These are phyloP conservation scores for Chamaecyparis obtusa DNA, from an alignment of 75 land plant species.

Conservation along the genomic window DNA sequence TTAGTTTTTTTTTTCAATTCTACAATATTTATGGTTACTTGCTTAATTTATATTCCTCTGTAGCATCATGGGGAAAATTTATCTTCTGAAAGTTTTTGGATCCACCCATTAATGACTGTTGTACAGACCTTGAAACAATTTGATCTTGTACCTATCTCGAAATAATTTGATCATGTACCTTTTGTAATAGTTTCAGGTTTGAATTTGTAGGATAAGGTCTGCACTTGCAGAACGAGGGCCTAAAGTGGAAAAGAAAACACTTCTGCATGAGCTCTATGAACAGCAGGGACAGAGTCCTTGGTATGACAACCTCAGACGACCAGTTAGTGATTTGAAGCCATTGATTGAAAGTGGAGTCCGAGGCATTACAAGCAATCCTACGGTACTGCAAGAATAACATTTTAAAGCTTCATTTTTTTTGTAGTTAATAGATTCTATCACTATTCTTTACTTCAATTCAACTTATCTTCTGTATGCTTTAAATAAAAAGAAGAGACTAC, in stretches of 20 bases:
- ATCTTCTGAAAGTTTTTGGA: neutral
- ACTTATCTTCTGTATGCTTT: neutral
- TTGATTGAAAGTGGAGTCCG: slow-evolving; percentile 87
- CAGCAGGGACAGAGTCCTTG: slow-evolving; percentile 92
- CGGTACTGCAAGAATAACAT: slow-evolving; percentile 42
- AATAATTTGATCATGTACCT: neutral
- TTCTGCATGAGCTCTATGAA: slow-evolving; percentile 91
- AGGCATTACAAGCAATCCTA: slow-evolving; percentile 98
- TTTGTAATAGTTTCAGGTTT: neutral
- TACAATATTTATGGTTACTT: neutral
- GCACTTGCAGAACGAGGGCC: slow-evolving; percentile 22
- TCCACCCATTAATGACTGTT: neutral
- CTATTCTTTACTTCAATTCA: neutral
- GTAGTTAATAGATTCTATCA: neutral
- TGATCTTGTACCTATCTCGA: neutral
- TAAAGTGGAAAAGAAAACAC: slow-evolving; percentile 47
- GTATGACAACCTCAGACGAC: slow-evolving; percentile 96
- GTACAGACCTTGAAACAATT: neutral
- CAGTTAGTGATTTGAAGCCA: slow-evolving; percentile 88
- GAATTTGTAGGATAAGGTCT: slow-evolving; percentile 19
- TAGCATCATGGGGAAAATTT: neutral
- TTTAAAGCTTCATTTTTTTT: neutral
- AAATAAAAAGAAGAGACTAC: neutral
- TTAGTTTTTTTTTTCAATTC: neutral
- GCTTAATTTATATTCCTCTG: neutral